Evolutionary conservation across 2,329 filamentous ascomycete species (phyloP).

Genomic region (Lojkania enalia): DNA sequence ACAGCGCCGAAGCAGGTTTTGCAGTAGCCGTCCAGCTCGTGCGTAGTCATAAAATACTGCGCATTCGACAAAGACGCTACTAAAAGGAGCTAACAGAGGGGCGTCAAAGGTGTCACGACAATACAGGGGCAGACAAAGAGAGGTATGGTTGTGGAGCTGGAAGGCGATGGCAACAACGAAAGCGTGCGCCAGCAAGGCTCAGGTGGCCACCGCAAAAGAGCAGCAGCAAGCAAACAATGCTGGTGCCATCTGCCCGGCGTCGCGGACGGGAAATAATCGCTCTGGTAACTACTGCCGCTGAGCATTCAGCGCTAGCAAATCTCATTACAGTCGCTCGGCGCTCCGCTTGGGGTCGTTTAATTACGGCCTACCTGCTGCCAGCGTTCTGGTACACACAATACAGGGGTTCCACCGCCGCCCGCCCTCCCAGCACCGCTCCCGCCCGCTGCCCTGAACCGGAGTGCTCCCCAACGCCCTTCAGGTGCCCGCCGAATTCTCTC

Average conservation of each 20-base stretch:
- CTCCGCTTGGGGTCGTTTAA: constrained; percentile 6
- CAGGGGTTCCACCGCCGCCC: background rate
- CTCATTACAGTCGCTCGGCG: constrained; percentile 4
- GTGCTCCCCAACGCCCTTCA: background rate
- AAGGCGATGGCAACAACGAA: background rate
- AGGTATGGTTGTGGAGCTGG: too few species aligned
- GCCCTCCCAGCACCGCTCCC: background rate
- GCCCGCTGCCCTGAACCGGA: background rate
- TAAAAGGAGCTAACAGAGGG: background rate
- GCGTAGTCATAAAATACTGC: background rate
- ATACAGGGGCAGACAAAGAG: background rate
- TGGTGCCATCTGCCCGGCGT: background rate
- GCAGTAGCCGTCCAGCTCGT: too few species aligned
- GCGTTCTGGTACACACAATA: background rate
- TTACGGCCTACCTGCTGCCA: background rate
- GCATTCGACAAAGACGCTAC: background rate
- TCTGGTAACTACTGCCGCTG: background rate
- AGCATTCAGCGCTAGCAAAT: background rate
- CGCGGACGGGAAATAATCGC: background rate
- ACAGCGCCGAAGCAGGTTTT: constrained; percentile 5
- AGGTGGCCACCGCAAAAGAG: background rate
- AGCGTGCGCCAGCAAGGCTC: background rate
- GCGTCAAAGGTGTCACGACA: background rate
- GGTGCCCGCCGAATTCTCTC: background rate
- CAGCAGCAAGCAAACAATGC: background rate